Base-by-base conservation (phyloP, 768 basidiomycete species). In the Podaxis mareebaensis region DNA sequence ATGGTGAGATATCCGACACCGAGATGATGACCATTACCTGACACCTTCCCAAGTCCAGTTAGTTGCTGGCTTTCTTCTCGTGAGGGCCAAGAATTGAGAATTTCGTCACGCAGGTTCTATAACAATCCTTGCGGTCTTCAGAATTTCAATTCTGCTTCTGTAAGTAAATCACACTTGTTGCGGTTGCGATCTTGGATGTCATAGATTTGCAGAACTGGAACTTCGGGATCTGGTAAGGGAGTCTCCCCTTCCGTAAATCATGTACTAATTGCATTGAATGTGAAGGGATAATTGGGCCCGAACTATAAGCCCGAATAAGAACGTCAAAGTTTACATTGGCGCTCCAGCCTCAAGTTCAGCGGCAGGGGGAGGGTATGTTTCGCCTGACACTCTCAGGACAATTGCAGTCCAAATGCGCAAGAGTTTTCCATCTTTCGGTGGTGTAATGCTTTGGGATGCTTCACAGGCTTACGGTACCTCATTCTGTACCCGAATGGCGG, bases 231-330 rank as follows among this genome's bases (percentile, higher is more conserved):
- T 89, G 87, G 86, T 85, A 68, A 28, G 69, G 40, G 28, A 30
- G 24, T 39, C 11, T 33, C 30, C 11, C 38, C 30, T 13, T 40
- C 30, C 13, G 33, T 42, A 15, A 56, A 52, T 46, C 20, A 40
- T 51, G 40, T 17, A 39, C 28, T 49, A 44, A 30, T 38, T 33
- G 49, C 55, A 22, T 26, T 36, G 49, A 8, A 58, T 12, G 55
- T 61, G 15, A 40, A 86, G 87, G 88, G 87, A 88, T 66, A 77
- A 79, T 70, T 89, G 86, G 87, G 87, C 88, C 26, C 82, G 82
- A 58, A 80, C 74, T 15, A 76, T 77, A 3, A 87, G 86, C 55
- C 81, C 81, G 0, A 89, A 87, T 75, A 77, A 75, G 64, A 81
- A 86, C 65, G 84, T 88, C 33, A 87, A 87, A 71, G 75, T 90